Evolutionary conservation across 805 yeast genomes (phyloP), one percentile per base, ranked within the genome.

Genomic region (Lipomyces sp.): DNA sequence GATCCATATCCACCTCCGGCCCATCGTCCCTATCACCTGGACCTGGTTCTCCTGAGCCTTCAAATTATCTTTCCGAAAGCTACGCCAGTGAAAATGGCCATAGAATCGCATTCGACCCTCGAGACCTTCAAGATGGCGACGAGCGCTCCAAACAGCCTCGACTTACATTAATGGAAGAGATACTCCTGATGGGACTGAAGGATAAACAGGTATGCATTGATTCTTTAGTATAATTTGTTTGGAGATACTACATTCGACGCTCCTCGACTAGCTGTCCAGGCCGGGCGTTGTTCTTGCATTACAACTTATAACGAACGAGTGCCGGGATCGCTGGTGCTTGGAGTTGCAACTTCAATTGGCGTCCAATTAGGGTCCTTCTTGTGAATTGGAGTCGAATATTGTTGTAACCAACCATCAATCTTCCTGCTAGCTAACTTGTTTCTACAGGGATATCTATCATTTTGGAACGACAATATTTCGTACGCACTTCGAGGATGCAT

Each of bases 391-490:
- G 18, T 7, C 6, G 32, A 37, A 32, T 15, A n/a, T 18, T 4
- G 15, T 53, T 15, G 5, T 53, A 15, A 4, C 15, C 56, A 5
- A 4, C 15, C 56, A 5, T n/a, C 4, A 15, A n/a, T n/a, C 18
- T 8, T 15, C 37, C 2, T 24, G 1, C 24, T 32, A 33, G 33
- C 60, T 57, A 11, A 57, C 24, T 24, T 62, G 42, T 13, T 42
- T n/a, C 24, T 18, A 4, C 34, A 71, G 72, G 99, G 99, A 11
- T 92, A 94, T 77, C 82, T 95, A 56, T 92, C 97, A 35, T 95
- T 95, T 79, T 95, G 99, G 99, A 95, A 95, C 77, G 99, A 95
- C 79, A 93, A 92, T 78, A 93, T 95, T 63, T 92, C 98, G 32
- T 95, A 95, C 80, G 97, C 98, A 1, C 83, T 95, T 66, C 87